Conservation (phyloP, 257 asterid genomes). For the Solanum gandarillasii region DNA sequence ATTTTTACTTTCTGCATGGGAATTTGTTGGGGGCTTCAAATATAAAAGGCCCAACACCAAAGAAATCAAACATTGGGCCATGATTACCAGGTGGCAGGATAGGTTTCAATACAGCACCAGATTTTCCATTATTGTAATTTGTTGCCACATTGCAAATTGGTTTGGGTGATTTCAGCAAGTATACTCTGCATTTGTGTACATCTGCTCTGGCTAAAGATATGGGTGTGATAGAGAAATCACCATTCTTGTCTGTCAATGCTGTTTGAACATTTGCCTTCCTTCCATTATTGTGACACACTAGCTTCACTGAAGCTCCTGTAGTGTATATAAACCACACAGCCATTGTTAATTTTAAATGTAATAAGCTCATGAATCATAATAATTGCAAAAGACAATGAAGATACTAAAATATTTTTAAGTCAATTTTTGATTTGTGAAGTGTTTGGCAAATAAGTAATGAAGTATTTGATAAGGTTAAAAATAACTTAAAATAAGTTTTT, state of each 20-base stretch:
- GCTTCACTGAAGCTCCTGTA: not conserved
- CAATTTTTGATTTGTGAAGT: too few species aligned
- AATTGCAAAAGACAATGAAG: not conserved
- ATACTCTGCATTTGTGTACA: slow-evolving; percentile 21
- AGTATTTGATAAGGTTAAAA: too few species aligned
- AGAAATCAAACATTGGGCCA: not conserved
- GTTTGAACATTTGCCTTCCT: not conserved
- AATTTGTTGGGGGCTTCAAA: slow-evolving; percentile 21
- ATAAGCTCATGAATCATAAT: not conserved
- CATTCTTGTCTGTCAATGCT: slow-evolving; percentile 28
- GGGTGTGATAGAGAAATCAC: slow-evolving; percentile 25
- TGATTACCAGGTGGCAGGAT: not conserved
- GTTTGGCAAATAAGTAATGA: too few species aligned
- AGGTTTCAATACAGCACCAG: slow-evolving; percentile 22
- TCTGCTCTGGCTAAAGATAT: slow-evolving; percentile 7
- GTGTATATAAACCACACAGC: not conserved
- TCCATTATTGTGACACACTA: slow-evolving; percentile 13
- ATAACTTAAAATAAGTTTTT: too few species aligned
- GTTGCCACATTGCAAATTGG: slow-evolving; percentile 22
- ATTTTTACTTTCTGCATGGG: slow-evolving; percentile 1
- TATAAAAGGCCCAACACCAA: slow-evolving; percentile 38
- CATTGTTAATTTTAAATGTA: not conserved
- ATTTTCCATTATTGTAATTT: slow-evolving; percentile 16
- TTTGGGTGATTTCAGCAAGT: slow-evolving; percentile 19
- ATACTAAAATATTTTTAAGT: not conserved